Evolutionary conservation across 2,329 filamentous ascomycete genomes (phyloP), one percentile per base, ranked within the genome.

Genomic region (Ascosphaera aggregata): DNA sequence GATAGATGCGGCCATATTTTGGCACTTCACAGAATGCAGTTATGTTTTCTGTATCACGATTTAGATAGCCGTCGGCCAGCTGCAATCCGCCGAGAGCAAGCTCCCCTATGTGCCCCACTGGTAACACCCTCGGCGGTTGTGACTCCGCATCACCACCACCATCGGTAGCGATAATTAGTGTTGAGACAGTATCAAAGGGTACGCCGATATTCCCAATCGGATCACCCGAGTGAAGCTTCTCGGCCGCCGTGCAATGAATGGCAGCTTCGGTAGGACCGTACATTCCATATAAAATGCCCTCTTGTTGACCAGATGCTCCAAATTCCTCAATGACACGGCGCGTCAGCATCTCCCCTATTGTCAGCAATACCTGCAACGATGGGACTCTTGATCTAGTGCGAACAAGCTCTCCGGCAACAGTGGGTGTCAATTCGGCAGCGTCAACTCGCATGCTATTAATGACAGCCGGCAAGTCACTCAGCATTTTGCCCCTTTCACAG

Each of bases 311-410:
- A 8, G 62, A 59, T 2, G 71, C 71, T 4, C 81, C 82, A 61
- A 89, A 94, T 50, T 91, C 81, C 27, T 70, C 60, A 17, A 93
- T 65, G 2, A 94, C 76, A 7, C 71, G 68, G 34, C 67, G 63
- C 2, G 79, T 92, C 27, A 94, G 67, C 84, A 92, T 93, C 55
- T 94, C 85, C 4, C 85, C 85, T 46, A 93, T 93, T 0, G 84
- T 93, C 18, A 94, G 59, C 0, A 94, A 63, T 0, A 85, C 57
- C 39, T 67, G 72, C 30, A 94, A 55, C 0, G 60, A 58, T 0
- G 84, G 82, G 0, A 75, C 80, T 37, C 69, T 70, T 2, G 63
- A 53, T 45, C 81, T 67, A n/a, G 60, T 71, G 17, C 71, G 68
- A 15, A 94, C 58, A 8, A 94, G 59, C 47, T 79, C 84, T 8